Evolutionary conservation across 495 filamentous ascomycete genomes (phyloP), one percentile per base, ranked within the genome.

Genomic region (Parathielavia hyrcaniae): DNA sequence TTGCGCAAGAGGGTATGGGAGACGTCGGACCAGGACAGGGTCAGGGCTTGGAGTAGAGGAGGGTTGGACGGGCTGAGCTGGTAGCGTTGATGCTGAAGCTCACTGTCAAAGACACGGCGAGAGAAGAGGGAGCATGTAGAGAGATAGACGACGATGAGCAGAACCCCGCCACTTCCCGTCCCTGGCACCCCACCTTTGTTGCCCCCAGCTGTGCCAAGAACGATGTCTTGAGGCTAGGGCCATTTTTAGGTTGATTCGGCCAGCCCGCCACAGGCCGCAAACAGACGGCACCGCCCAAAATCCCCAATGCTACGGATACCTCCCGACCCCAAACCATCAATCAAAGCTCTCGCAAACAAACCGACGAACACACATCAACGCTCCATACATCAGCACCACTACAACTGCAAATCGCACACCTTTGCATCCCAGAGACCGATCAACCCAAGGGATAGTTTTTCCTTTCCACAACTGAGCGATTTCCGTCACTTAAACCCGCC

Each of bases 1-100:
- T 70, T 97, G 65, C 75, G 80, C 22, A 71, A 68, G 51, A 75
- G 79, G 61, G 61, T 95, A n/a, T 84, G 83, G 73, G 80, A 86
- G 48, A 85, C 81, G 13, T 87, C 83, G 68, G 87, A 92, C 73
- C 72, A 78, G 55, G 75, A 81, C 60, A 82, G 85, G 60, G 79
- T 90, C 7, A 70, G 69, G 64, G 77, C 64, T 23, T 97, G 87
- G 90, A 88, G 83, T 63, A 79, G 76, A 75, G 76, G 5, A 67
- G 77, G 32, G 57, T 79, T 40, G 65, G 58, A 46, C 30, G 53
- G 3, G n/a, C 23, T 7, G 19, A 11, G 14, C 12, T 11, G 6
- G 16, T 48, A 32, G 45, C 26, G n/a, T n/a, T 38, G 35, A 38
- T 38, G 35, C 35, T 38, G 35, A 11, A 38, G 3, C 26, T 30